phyloP scores from a whole-genome alignment of 2,329 filamentous ascomycete genomes.

The Epichloe elymi region DNA sequence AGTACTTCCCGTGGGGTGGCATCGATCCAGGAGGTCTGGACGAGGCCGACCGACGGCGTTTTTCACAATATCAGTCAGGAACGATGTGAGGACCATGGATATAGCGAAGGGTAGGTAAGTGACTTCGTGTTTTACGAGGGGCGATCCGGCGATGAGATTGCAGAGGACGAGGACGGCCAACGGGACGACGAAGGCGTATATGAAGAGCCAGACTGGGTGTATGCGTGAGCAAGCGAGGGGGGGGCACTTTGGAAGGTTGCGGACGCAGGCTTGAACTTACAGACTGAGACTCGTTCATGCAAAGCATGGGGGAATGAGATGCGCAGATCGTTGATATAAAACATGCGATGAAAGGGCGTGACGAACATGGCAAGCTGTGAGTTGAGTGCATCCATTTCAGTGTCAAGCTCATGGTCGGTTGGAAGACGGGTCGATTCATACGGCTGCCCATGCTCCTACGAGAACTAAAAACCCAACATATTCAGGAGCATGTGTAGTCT shows the following conservation, averaged over 20 bases:
- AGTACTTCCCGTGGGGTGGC: constrained; percentile 49
- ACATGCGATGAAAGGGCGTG: constrained; percentile 88
- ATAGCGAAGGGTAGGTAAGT: constrained; percentile 71
- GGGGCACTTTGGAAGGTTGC: no score
- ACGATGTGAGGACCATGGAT: constrained; percentile 60
- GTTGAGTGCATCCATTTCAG: constrained; percentile 4
- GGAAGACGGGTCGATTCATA: not conserved
- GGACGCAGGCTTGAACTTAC: constrained; percentile 30
- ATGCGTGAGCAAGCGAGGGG: no score
- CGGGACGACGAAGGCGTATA: constrained; percentile 66
- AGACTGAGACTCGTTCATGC: constrained; percentile 67
- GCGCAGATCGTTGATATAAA: constrained; percentile 70
- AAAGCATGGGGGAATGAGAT: constrained; percentile 81
- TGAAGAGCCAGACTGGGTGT: constrained; percentile 52
- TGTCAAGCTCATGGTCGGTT: not conserved
- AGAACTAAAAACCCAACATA: constrained; percentile 6
- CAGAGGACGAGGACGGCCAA: constrained; percentile 52
- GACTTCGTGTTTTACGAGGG: constrained; percentile 70
- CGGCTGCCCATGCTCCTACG: constrained; percentile 3
- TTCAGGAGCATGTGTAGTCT: constrained; percentile 6
- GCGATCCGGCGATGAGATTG: constrained; percentile 48
- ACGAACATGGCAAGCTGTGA: constrained; percentile 27
- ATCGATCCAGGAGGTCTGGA: constrained; percentile 56
- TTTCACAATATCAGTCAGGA: constrained; percentile 85
- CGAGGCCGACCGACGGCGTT: constrained; percentile 69